phyloP scores from a whole-genome alignment of 192 early-diverging fungal genomes.

The Phlyctochytrium planicorne region DNA sequence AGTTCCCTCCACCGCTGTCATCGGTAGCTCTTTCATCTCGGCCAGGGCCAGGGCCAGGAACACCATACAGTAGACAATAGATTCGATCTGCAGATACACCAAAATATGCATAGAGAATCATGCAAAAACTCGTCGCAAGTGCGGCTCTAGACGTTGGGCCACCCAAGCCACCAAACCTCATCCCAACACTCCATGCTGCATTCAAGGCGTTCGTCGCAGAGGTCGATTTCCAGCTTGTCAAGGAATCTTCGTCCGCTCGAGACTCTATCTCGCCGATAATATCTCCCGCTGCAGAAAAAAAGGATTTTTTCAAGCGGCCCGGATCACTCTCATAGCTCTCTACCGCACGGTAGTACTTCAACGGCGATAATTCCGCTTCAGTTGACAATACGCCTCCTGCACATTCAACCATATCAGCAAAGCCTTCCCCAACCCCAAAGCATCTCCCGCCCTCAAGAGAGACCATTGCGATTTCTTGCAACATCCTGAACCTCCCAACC shows the following conservation, averaged over 20 bases:
- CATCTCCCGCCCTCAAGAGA: constrained; percentile 1
- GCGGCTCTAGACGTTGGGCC: not conserved
- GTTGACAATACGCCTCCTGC: not conserved
- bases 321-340: too few species aligned
- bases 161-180: not conserved
- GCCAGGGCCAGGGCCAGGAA: not conserved
- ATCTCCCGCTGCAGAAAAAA: too few species aligned
- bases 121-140: constrained; percentile 3
- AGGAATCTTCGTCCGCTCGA: too few species aligned
- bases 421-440: not conserved
- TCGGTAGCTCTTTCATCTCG: too few species aligned
- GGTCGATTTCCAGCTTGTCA: not conserved
- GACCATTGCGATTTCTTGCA: not conserved
- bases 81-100: not conserved
- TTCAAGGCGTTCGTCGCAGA: not conserved
- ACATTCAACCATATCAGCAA: not conserved
- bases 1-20: too few species aligned
- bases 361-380: not conserved
- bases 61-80: not conserved
- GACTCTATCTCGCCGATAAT: too few species aligned
- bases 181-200: constrained; percentile 3
- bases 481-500: not conserved
- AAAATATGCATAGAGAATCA: not conserved
- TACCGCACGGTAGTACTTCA: too few species aligned
- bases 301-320: too few species aligned